Evolutionary conservation across 345 rosid species (phyloP).

Genomic region (Nephelium lappaceum): DNA sequence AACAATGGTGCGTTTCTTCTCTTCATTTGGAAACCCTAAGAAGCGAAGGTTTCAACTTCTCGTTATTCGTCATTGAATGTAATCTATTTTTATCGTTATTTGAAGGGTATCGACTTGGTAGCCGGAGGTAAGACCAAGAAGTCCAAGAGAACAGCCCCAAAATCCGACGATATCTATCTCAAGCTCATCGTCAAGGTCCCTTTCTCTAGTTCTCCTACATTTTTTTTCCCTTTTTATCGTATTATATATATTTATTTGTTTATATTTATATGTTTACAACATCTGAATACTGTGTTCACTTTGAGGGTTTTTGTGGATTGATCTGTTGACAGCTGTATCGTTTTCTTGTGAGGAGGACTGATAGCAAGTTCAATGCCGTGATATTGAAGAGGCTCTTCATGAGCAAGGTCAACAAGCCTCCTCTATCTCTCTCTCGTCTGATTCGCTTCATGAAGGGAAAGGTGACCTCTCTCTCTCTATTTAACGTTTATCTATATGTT

Average conservation of each 20-base stretch:
- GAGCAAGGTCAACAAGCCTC: conserved; percentile 74
- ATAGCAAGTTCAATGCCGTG: conserved; percentile 73
- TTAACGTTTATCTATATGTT: background rate
- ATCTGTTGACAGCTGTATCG: conserved; percentile 51
- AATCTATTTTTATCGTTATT: background rate
- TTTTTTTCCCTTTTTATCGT: background rate
- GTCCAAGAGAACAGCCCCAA: conserved; percentile 69
- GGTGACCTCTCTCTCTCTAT: conserved; percentile 33
- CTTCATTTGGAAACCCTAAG: background rate
- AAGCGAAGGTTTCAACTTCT: background rate
- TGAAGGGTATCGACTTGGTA: conserved; percentile 71
- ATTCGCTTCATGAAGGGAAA: conserved; percentile 53
- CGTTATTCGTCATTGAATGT: background rate
- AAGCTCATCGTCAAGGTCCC: conserved; percentile 83
- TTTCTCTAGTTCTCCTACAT: background rate
- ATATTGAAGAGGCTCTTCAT: conserved; percentile 73
- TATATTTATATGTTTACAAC: too few species aligned
- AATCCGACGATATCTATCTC: conserved; percentile 72
- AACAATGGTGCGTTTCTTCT: conserved; percentile 17
- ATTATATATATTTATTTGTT: too few species aligned
- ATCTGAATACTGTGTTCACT: background rate
- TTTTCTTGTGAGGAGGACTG: conserved; percentile 76
- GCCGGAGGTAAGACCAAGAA: conserved; percentile 83
- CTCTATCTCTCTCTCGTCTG: conserved; percentile 66
- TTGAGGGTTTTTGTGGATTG: background rate